Conservation (phyloP, 2,329 filamentous ascomycete species). For the Trichoderma polysporum region DNA sequence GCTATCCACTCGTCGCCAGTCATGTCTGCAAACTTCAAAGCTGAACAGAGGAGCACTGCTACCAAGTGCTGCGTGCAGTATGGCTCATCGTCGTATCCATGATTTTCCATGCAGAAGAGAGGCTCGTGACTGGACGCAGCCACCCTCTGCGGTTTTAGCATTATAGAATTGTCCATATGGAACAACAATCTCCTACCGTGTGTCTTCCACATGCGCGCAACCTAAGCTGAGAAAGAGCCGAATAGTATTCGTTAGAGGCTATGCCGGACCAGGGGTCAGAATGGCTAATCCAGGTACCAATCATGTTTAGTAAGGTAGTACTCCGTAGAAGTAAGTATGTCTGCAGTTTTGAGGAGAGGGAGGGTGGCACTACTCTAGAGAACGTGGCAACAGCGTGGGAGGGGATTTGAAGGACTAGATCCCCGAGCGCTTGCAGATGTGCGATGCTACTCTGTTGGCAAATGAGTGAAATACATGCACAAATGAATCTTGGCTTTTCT, state of each 20-base stretch:
- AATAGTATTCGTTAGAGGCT: neutral
- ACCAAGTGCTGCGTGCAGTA: neutral
- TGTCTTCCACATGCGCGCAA: neutral
- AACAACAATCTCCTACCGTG: neutral
- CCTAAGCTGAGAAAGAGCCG: neutral
- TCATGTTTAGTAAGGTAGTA: neutral
- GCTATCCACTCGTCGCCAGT: neutral
- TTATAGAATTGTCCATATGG: neutral
- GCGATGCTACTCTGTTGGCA: neutral
- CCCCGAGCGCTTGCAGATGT: slow-evolving; percentile 15
- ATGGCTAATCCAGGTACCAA: slow-evolving; percentile 8
- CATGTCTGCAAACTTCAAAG: neutral
- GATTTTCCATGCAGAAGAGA: neutral
- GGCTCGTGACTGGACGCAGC: neutral
- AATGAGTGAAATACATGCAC: neutral
- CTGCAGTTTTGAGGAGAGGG: neutral
- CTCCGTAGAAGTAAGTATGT: neutral
- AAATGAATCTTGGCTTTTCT: neutral
- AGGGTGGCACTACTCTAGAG: slow-evolving; percentile 14
- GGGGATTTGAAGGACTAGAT: slow-evolving; percentile 16
- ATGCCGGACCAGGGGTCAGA: neutral
- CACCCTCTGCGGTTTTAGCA: neutral
- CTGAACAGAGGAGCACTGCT: neutral
- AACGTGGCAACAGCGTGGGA: slow-evolving; percentile 13
- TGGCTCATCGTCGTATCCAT: neutral